These are phyloP conservation scores for Silene latifolia DNA, from an alignment of 148 eudicot genomes.

Conservation along the genomic window DNA sequence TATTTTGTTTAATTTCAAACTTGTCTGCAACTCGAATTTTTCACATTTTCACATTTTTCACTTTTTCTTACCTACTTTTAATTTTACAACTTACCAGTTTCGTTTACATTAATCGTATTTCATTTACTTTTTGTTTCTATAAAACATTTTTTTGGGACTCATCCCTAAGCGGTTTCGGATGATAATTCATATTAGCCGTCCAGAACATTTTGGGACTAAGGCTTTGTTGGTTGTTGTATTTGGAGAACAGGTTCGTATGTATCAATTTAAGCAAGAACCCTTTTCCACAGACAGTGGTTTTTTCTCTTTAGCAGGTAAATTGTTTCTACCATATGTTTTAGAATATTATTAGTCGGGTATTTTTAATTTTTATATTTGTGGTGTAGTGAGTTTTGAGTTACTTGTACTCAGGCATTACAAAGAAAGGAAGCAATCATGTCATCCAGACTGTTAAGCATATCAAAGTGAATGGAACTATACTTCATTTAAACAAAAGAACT, in stretches of 20 bases:
- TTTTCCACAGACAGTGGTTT: constrained; percentile 49
- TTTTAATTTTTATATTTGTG: not conserved
- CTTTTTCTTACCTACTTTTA: too few relatives aligned
- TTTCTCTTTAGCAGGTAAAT: constrained; percentile 56
- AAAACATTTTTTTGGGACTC: too few relatives aligned
- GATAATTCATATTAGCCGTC: too few relatives aligned
- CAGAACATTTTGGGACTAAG: too few relatives aligned
- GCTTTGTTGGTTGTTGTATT: not conserved
- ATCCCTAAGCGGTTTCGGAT: too few relatives aligned
- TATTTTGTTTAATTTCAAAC: too few relatives aligned
- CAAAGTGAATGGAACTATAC: constrained; percentile 72
- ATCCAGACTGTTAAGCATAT: constrained; percentile 56
- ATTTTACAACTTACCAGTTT: too few relatives aligned
- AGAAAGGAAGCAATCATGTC: constrained; percentile 72
- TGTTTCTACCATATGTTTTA: constrained; percentile 5
- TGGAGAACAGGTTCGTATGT: constrained; percentile 59
- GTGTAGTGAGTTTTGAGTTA: constrained; percentile 2
- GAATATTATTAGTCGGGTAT: too few relatives aligned
- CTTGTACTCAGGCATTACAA: constrained; percentile 58
- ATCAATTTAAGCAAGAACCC: constrained; percentile 70
- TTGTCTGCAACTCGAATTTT: too few relatives aligned
- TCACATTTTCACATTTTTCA: too few relatives aligned
- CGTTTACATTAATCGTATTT: too few relatives aligned
- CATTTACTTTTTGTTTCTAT: too few relatives aligned
- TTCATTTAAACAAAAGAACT: constrained; percentile 41